Percentiles rank a stretch among this genome's conserved stretches.
These are phyloP conservation scores for Dunaliella salina DNA, from an alignment of 163 green algal genomes.

Conservation along the genomic window DNA sequence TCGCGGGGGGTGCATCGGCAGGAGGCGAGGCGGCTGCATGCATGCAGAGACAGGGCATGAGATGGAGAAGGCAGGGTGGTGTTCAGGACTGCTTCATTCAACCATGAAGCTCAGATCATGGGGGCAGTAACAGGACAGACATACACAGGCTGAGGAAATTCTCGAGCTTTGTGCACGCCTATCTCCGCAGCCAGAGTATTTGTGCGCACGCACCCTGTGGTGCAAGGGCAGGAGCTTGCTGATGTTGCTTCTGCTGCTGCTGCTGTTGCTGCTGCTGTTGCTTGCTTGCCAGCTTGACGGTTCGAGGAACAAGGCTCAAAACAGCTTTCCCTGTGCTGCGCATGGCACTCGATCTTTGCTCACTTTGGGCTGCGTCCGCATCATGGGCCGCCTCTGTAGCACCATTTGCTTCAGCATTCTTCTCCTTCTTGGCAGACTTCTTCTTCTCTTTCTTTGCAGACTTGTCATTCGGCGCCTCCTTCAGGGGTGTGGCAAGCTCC, in stretches of 20 bases:
- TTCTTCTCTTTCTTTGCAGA: not conserved
- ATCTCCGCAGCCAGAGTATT: too few relatives aligned
- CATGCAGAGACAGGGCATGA: too few relatives aligned
- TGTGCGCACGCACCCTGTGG: not conserved
- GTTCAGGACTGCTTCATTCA: too few relatives aligned
- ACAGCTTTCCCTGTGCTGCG: not conserved
- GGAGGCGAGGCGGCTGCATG: too few relatives aligned
- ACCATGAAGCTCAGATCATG: too few relatives aligned
- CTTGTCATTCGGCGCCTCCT: not conserved
- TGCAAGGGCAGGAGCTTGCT: not conserved
- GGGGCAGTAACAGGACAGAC: too few relatives aligned
- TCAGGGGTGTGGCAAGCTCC: not conserved
- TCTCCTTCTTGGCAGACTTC: constrained; percentile 2
- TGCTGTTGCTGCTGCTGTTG: constrained; percentile 9
- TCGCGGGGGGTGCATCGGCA: not conserved
- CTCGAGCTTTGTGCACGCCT: too few relatives aligned
- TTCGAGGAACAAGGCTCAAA: not conserved
- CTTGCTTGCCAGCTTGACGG: not conserved
- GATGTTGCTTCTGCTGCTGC: not conserved
- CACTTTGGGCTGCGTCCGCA: not conserved
- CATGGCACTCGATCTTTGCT: not conserved
- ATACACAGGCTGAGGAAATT: too few relatives aligned
- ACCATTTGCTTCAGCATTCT: not conserved
- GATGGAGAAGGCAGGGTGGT: too few relatives aligned
- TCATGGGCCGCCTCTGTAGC: not conserved